Base-by-base conservation (phyloP, 106 monocot species). In the Triglochin maritima region DNA sequence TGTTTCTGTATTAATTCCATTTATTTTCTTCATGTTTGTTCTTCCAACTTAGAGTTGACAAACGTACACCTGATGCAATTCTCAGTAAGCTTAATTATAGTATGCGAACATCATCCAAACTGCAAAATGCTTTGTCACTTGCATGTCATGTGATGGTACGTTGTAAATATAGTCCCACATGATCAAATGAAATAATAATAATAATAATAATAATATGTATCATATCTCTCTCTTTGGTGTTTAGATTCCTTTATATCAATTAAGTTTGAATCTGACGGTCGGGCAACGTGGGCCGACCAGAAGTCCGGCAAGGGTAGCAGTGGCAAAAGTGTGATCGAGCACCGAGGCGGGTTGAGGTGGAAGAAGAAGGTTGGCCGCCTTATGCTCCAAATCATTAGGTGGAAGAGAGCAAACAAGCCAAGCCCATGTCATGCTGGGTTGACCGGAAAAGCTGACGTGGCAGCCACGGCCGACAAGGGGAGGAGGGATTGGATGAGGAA, bases 241-340 rank as follows among this genome's bases (percentile, higher is more conserved):
- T 2, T 13, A 87, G 87, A 87, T 68, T 87, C 87, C n/a, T 87
- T 83, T 76, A 83, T 87, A 69, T 87, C 87, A n/a, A 87, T 87
- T 56, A 87, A 81, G 78, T 83, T 87, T 50, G 81, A 77, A 55
- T 78, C 83, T 56, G 68, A 81, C 46, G 83, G 83, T 49, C 66
- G 50, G 10, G 80, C 72, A 2, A 53, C 66, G 11, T 87, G 78
- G 87, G 78, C 76, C 47, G 67, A 60, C 16, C 72, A 65, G 59
- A 59, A 42, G 52, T 9, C 29, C 11, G 54, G 45, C 6, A 44
- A 47, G 7, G 10, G 46, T 11, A 14, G 60, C 49, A 56, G 55
- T 9, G 43, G 13, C n/a, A 47, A n/a, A 66, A 76, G 72, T 9
- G 67, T 75, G 62, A 74, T 78, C 57, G 83, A 81, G 57, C 78